Percentiles rank a stretch among this genome's conserved stretches.
Conservation (phyloP, 1,139 yeast genomes). For the Yarrowia galli region DNA sequence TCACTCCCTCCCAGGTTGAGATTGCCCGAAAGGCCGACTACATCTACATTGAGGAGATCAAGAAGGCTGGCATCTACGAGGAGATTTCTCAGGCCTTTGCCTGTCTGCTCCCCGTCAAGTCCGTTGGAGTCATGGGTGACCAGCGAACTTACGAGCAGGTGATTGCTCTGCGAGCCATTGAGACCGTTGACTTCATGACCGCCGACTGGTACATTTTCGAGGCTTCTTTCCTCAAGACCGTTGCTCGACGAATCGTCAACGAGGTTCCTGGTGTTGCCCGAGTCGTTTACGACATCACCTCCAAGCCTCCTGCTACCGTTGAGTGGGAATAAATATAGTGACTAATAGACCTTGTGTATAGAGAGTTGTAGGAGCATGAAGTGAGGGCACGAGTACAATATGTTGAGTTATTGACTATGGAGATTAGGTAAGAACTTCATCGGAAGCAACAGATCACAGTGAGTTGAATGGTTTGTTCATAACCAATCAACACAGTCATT, state of each 20-base stretch:
- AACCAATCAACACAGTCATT: too few relatives aligned
- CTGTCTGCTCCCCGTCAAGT: slow-evolving; percentile 92
- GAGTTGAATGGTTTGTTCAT: too few relatives aligned
- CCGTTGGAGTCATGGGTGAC: slow-evolving; percentile 99
- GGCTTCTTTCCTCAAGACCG: slow-evolving; percentile 88
- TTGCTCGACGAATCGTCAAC: slow-evolving; percentile 95
- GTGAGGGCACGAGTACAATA: too few relatives aligned
- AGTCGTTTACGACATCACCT: slow-evolving; percentile 97
- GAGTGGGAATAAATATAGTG: slow-evolving; percentile 83
- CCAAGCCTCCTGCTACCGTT: slow-evolving; percentile 99
- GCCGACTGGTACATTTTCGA: slow-evolving; percentile 99
- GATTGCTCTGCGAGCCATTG: slow-evolving; percentile 97
- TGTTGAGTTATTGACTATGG: too few relatives aligned
- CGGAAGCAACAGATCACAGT: too few relatives aligned
- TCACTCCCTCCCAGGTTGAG: slow-evolving; percentile 87
- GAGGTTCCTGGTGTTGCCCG: slow-evolving; percentile 99
- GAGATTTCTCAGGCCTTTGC: slow-evolving; percentile 98
- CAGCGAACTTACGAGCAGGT: slow-evolving; percentile 99
- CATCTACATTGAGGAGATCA: slow-evolving; percentile 95
- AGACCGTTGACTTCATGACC: slow-evolving; percentile 98
- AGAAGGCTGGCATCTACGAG: slow-evolving; percentile 88
- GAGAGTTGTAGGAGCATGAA: too few relatives aligned
- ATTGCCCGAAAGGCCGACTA: slow-evolving; percentile 97
- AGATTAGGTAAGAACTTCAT: too few relatives aligned
- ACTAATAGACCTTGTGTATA: slow-evolving; percentile 16